These are phyloP conservation scores for Penicillium odoratum DNA, from an alignment of 495 filamentous ascomycete genomes.

Conservation along the genomic window DNA sequence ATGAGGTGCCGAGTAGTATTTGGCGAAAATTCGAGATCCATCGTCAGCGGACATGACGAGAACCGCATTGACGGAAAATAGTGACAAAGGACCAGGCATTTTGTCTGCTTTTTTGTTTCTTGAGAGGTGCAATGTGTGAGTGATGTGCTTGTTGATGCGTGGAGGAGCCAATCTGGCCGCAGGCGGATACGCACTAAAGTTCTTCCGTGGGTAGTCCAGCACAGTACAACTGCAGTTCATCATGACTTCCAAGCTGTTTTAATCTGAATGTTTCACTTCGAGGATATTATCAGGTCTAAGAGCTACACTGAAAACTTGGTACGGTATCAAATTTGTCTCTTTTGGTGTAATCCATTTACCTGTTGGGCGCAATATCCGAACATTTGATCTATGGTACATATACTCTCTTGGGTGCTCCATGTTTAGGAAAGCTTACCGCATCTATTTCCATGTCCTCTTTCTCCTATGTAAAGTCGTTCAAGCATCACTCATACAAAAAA, in stretches of 20 bases:
- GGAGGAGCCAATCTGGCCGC: slow-evolving; percentile 41
- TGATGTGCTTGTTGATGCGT: slow-evolving; percentile 32
- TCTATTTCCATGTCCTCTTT: neutral
- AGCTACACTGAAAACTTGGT: neutral
- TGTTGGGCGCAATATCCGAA: neutral
- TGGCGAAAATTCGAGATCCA: slow-evolving; percentile 84
- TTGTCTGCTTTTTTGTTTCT: slow-evolving; percentile 22
- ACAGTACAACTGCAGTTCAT: neutral
- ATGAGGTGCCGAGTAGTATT: slow-evolving; percentile 93
- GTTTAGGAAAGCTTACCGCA: neutral
- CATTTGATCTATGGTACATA: neutral
- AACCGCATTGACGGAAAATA: slow-evolving; percentile 91
- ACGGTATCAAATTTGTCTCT: neutral
- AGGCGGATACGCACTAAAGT: slow-evolving; percentile 37
- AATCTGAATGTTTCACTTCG: neutral
- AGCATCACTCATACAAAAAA: slow-evolving; percentile 5
- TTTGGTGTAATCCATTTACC: neutral
- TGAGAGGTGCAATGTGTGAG: slow-evolving; percentile 14
- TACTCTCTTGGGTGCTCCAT: neutral
- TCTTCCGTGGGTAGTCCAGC: slow-evolving; percentile 29
- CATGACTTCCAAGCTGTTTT: neutral
- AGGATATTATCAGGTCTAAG: neutral
- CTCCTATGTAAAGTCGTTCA: neutral
- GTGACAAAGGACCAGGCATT: slow-evolving; percentile 61
- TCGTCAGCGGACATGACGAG: slow-evolving; percentile 87